Percentiles rank a stretch among this genome's conserved stretches.
Evolutionary conservation across 2,329 filamentous ascomycete genomes (phyloP).

Genomic region (Xylaria hypoxylon): DNA sequence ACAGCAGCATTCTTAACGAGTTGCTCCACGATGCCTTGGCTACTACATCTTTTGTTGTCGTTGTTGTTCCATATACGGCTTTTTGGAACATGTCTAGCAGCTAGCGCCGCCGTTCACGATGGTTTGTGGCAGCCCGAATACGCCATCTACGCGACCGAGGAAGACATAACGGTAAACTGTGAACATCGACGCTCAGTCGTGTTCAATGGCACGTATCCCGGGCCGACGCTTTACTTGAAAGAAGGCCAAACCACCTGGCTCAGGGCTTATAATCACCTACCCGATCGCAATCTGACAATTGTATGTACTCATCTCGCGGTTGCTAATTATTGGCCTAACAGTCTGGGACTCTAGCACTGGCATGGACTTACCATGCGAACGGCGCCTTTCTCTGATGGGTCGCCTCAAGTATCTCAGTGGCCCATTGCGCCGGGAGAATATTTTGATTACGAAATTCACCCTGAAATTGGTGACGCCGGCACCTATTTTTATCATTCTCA

Average conservation of each 20-base stretch:
- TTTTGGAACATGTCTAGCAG: constrained; percentile 41
- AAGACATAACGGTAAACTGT: constrained; percentile 60
- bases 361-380: constrained; percentile 71
- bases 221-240: constrained; percentile 60
- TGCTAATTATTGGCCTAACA: constrained; percentile 28
- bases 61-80: constrained; percentile 41
- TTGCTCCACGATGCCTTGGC: constrained; percentile 44
- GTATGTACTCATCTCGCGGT: constrained; percentile 48
- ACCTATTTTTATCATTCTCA: constrained; percentile 78
- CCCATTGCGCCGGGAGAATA: constrained; percentile 70
- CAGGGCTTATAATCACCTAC: constrained; percentile 68
- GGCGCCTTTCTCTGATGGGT: constrained; percentile 73
- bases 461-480: constrained; percentile 64
- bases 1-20: constrained; percentile 31
- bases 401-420: constrained; percentile 71
- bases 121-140: constrained; percentile 50
- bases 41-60: constrained; percentile 39
- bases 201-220: constrained; percentile 66
- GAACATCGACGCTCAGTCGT: constrained; percentile 59
- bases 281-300: constrained; percentile 64
- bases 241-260: constrained; percentile 66
- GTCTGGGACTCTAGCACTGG: constrained; percentile 65
- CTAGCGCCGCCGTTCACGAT: constrained; percentile 44
- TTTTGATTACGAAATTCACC: constrained; percentile 75
- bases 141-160: constrained; percentile 46